phyloP scores from a whole-genome alignment of 2,329 filamentous ascomycete genomes.

The Talaromyces sp. region DNA sequence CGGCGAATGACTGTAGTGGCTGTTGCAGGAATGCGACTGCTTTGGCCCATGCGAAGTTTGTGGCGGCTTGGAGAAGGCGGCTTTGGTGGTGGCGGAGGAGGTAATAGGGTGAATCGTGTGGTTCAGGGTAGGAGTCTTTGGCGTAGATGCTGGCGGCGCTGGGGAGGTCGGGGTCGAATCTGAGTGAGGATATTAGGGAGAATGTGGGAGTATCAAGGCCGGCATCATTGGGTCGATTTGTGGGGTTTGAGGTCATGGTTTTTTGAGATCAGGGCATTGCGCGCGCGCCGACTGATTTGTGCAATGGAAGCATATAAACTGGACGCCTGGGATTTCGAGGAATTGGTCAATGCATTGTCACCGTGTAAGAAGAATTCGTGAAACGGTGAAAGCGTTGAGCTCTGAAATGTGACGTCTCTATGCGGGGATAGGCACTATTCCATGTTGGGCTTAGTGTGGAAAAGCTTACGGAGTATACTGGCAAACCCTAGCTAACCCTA shows the following conservation, averaged over 20 bases:
- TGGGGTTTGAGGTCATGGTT: slow-evolving; percentile 7
- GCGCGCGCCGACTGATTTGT: background rate
- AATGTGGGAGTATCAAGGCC: slow-evolving; percentile 41
- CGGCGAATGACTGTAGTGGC: slow-evolving; percentile 31
- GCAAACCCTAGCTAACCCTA: background rate
- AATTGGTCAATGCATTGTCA: background rate
- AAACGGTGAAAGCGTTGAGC: background rate
- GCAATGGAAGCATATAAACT: no score
- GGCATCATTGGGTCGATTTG: background rate
- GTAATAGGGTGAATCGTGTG: slow-evolving; percentile 64
- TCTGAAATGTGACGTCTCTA: background rate
- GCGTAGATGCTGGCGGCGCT: slow-evolving; percentile 29
- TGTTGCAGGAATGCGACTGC: slow-evolving; percentile 32
- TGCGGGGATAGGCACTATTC: background rate
- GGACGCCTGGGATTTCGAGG: no score
- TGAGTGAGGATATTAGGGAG: slow-evolving; percentile 67
- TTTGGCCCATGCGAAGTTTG: slow-evolving; percentile 50
- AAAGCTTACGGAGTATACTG: background rate
- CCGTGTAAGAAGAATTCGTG: background rate
- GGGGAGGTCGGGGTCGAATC: slow-evolving; percentile 64
- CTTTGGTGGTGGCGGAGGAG: slow-evolving; percentile 77
- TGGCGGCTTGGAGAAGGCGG: slow-evolving; percentile 64
- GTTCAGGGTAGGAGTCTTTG: slow-evolving; percentile 37
- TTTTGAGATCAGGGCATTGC: background rate
- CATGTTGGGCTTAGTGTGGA: background rate